Base-by-base conservation (phyloP, 768 basidiomycete species). In the Phylloporus scabripes region DNA sequence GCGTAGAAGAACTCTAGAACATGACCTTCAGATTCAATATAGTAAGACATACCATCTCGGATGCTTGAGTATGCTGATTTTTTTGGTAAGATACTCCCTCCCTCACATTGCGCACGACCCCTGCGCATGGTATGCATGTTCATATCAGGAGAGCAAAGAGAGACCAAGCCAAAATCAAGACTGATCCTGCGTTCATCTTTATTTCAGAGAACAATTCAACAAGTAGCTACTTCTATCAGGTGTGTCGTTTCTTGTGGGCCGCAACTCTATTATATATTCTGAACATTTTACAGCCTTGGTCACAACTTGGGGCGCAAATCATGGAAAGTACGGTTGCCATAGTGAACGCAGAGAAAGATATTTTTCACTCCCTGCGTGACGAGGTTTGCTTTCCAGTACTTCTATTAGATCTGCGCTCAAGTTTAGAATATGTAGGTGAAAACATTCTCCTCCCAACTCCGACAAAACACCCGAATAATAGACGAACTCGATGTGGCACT, bases 401-500 rank as follows among this genome's bases (percentile, higher is more conserved):
- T 11, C 33, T 24, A 18, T 45, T 40, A 20, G 11, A 31, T 39
- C 18, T n/a, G 11, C n/a, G 38, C 48, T 60, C 40, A 53, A 23
- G 0, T 15, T 26, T 44, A 43, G 21, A 33, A 18, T 31, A 26
- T 26, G 5, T 26, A 92, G 91, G 83, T 93, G 41, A 84, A 75
- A 50, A 70, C 68, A 12, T 71, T 79, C 53, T 74, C 81, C 10
- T 53, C 66, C 5, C 69, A 71, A 20, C 68, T 97, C n/a, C 76
- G 84, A 53, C 74, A 75, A 24, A 95, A 93, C 60, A 82, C 88
- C 4, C 77, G 80, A 23, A 74, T 92, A 39, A 68, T 93, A 33
- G 91, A 94, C 61, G 92, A 98, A 64, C 67, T 98, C 11, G 94
- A 98, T 61, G 81, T 96, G 12, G 76, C 80, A 0, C 65, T 92